Base-by-base conservation (phyloP, 305 asterid genomes). In the Fraxinus baroniana region DNA sequence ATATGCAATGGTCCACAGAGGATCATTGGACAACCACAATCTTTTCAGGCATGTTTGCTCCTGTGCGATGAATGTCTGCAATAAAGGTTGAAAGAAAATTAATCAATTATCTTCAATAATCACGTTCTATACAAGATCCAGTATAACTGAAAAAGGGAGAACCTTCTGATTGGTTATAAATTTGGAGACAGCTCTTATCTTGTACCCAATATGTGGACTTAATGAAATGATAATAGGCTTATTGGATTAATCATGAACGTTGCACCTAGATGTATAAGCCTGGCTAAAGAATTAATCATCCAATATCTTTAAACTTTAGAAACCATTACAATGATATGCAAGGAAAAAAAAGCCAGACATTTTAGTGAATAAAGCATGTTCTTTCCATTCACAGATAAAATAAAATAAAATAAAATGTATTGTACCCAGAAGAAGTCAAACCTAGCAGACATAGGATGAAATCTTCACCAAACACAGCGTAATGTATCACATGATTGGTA, bases 41-140 rank as follows among this genome's bases (percentile, higher is more conserved):
- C 99, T 87, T 60, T 81, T 92, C 66, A 93, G 89, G 85, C 97
- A 92, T 57, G 91, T 84, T 83, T 94, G 98, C 89, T 96, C 99
- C 87, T 96, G 99, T 5, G 99, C 99, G 72, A 96, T 90, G 83
- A 96, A 94, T 0, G 94, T 94, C 99, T 96, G 94, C 90, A 85
- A 74, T 52, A 84, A 83, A 82, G 79, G 75, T 49, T 76, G 74
- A 76, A 76, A 76, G 52, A 71, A 57, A 81, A 39, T 87, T 41
- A 79, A 77, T 68, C 78, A 83, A 75, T 18, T 9, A 73, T 49
- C 77, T 57, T 39, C 77, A 78, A 77, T 57, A 83, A 79, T 74
- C 74, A 60, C 72, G 33, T 13, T 75, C 3, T 64, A 32, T 55
- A 49, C 57, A 55, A 76, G 84, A 75, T 13, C 79, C 44, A 72